Evolutionary conservation across 805 yeast species (phyloP).

Genomic region (Candida ipomoeae): DNA sequence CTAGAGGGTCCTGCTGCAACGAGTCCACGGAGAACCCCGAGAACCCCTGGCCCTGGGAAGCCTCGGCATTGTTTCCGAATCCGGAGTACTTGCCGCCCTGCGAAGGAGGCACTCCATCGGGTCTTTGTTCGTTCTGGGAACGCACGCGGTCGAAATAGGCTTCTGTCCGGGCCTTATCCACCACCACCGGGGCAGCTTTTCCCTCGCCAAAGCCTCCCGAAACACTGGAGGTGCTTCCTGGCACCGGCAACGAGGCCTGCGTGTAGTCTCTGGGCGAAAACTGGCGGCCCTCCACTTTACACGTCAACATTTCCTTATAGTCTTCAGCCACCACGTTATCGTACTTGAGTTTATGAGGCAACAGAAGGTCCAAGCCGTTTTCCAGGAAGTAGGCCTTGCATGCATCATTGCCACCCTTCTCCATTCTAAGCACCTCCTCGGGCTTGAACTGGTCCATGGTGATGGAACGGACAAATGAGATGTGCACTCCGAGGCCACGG

Average conservation of each 20-base stretch:
- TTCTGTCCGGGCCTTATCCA: conserved; percentile 60
- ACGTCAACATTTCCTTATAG: conserved; percentile 76
- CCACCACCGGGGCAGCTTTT: conserved; percentile 26
- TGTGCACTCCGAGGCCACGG: conserved; percentile 93
- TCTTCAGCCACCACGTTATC: conserved; percentile 92
- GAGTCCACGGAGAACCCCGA: conserved; percentile 58
- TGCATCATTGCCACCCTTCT: conserved; percentile 83
- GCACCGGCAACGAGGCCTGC: conserved; percentile 39
- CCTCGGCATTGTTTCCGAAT: conserved; percentile 77
- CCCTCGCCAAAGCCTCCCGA: conserved; percentile 15
- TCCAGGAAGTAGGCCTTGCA: conserved; percentile 63
- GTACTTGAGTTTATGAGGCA: conserved; percentile 72
- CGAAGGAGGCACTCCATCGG: conserved; percentile 80
- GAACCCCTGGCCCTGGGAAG: conserved; percentile 31
- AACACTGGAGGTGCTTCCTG: not conserved
- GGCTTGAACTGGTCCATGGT: conserved; percentile 98
- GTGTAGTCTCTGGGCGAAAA: conserved; percentile 65
- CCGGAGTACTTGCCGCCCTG: conserved; percentile 94
- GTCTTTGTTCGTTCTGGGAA: conserved; percentile 61
- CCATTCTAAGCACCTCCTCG: conserved; percentile 88
- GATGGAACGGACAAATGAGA: conserved; percentile 92
- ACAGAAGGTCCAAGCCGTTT: conserved; percentile 63
- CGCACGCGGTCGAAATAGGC: conserved; percentile 80
- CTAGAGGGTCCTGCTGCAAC: conserved; percentile 79
- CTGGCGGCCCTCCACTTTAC: conserved; percentile 67